phyloP scores from a whole-genome alignment of 768 basidiomycete genomes.

The Fibroporia radiculosa region DNA sequence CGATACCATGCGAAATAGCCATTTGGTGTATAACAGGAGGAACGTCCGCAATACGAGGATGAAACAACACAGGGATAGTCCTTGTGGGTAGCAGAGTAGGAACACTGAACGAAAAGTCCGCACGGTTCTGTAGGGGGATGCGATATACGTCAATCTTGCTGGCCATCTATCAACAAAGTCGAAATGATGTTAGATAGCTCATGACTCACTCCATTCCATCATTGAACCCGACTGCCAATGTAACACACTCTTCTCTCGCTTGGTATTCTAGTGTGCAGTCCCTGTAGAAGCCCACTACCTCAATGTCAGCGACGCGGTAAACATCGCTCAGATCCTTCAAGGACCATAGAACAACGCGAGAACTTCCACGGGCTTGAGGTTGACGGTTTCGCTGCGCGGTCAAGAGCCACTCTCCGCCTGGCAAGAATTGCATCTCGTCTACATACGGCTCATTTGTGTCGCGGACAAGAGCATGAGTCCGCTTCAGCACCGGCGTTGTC shows the following conservation, averaged over 20 bases:
- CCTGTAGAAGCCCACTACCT: constrained; percentile 19
- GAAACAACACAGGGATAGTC: constrained; percentile 8
- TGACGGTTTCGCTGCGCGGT: constrained; percentile 29
- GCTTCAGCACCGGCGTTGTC: constrained; percentile 26
- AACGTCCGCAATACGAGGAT: constrained; percentile 9
- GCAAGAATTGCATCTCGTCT: constrained; percentile 38
- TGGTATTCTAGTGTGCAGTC: constrained; percentile 13
- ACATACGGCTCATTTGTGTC: constrained; percentile 29
- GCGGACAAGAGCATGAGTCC: constrained; percentile 28
- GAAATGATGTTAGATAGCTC: too few species aligned
- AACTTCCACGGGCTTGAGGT: constrained; percentile 22
- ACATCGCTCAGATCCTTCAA: constrained; percentile 21
- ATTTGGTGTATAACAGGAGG: constrained; percentile 14
- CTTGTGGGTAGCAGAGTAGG: constrained; percentile 6
- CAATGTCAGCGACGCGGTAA: constrained; percentile 19
- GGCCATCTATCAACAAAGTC: not conserved
- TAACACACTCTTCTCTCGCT: constrained; percentile 10
- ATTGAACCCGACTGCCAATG: constrained; percentile 17
- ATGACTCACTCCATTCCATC: constrained; percentile 18
- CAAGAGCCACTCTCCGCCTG: constrained; percentile 42
- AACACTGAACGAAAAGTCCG: constrained; percentile 5
- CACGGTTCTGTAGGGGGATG: constrained; percentile 7
- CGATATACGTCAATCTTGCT: constrained; percentile 12
- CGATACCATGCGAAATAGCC: not conserved
- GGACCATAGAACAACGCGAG: constrained; percentile 39